These are phyloP conservation scores for Steccherinum ochraceum DNA, from an alignment of 768 basidiomycete genomes.

Conservation along the genomic window DNA sequence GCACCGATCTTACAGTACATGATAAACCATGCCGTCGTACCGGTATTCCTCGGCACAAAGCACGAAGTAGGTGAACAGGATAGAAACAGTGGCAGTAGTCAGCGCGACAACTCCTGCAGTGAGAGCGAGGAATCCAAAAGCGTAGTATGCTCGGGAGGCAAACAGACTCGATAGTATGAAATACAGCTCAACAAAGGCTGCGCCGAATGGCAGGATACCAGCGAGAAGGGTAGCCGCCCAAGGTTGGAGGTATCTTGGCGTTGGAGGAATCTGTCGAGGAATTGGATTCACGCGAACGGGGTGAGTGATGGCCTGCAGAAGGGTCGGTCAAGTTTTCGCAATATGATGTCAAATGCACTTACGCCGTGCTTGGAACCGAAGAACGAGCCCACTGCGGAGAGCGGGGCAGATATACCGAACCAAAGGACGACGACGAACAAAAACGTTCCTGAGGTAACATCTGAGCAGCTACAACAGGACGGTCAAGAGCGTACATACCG, in stretches of 20 bases:
- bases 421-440: constrained; percentile 77
- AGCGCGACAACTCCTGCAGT: constrained; percentile 78
- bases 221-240: constrained; percentile 80
- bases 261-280: constrained; percentile 91
- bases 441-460: constrained; percentile 57
- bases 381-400: constrained; percentile 82
- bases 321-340: constrained; percentile 1
- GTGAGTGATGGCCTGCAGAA: constrained; percentile 51
- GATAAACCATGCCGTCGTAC: constrained; percentile 31
- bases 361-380: constrained; percentile 84
- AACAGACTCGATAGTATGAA: constrained; percentile 90
- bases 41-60: constrained; percentile 94
- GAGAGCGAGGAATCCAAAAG: constrained; percentile 90
- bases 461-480: background rate
- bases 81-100: constrained; percentile 87
- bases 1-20: background rate
- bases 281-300: constrained; percentile 90
- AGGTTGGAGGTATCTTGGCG: constrained; percentile 76
- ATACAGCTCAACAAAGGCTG: constrained; percentile 92
- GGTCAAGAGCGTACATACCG: constrained; percentile 40
- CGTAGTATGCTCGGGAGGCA: constrained; percentile 89
- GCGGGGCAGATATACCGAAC: constrained; percentile 91
- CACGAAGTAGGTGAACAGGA: constrained; percentile 84
- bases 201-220: constrained; percentile 90
- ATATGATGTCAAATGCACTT: constrained; percentile 19